These are phyloP conservation scores for Dactylis glomerata DNA, from an alignment of 176 grass and related monocot species.

Conservation along the genomic window DNA sequence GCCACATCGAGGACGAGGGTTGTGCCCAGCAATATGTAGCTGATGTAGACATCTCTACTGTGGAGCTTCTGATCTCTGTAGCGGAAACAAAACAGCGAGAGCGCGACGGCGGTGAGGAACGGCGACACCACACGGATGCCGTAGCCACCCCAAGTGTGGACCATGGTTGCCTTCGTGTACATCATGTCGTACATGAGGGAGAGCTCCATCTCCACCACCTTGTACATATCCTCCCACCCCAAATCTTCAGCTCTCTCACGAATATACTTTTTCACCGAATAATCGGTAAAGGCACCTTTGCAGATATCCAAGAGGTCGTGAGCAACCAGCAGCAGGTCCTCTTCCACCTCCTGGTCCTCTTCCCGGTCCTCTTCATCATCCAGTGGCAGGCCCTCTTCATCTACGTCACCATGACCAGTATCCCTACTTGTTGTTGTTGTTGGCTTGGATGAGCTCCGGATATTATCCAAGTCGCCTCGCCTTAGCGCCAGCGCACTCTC, in stretches of 20 bases:
- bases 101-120: neutral
- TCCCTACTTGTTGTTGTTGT: neutral
- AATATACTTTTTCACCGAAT: neutral
- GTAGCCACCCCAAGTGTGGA: neutral
- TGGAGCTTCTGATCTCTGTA: neutral
- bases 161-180: neutral
- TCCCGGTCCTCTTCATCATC: too few species aligned
- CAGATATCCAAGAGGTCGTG: neutral
- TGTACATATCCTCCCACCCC: neutral
- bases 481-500: neutral
- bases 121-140: neutral
- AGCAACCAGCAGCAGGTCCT: neutral
- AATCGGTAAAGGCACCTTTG: neutral
- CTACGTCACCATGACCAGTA: too few species aligned
- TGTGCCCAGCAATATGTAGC: neutral
- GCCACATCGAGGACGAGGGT: neutral
- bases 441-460: neutral
- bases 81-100: neutral
- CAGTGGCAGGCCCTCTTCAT: too few species aligned
- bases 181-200: neutral
- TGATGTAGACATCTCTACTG: neutral
- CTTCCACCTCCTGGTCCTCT: too few species aligned
- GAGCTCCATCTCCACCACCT: too few species aligned
- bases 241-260: neutral
- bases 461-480: neutral